These are phyloP conservation scores for Ogataea glucozyma DNA, from an alignment of 805 yeast genomes.

Conservation along the genomic window DNA sequence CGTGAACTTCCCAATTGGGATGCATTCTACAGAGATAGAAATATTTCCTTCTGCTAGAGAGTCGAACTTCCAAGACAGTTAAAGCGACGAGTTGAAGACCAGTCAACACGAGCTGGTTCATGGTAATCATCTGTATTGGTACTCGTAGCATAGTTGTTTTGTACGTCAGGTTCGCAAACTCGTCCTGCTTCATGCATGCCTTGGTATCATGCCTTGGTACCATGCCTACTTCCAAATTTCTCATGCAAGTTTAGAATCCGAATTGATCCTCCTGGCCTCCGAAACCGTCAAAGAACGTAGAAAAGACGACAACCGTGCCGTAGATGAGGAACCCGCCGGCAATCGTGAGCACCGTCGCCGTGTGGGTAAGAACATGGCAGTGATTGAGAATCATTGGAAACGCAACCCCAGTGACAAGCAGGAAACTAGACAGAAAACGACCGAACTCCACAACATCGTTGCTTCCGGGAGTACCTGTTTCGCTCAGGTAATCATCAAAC, in stretches of 20 bases:
- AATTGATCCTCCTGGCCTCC: slow-evolving; percentile 43
- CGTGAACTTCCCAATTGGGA: background rate
- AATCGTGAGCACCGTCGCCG: slow-evolving; percentile 76
- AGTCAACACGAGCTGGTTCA: too few species aligned
- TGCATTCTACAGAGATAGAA: background rate
- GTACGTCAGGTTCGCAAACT: too few species aligned
- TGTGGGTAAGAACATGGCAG: slow-evolving; percentile 63
- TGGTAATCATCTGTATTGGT: too few species aligned
- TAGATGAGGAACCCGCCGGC: slow-evolving; percentile 84
- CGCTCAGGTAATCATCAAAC: slow-evolving; percentile 64
- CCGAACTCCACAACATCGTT: slow-evolving; percentile 71
- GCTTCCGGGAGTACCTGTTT: slow-evolving; percentile 38
- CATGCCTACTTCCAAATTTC: background rate
- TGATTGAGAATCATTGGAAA: slow-evolving; percentile 80
- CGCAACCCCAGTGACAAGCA: slow-evolving; percentile 72
- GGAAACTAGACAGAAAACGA: slow-evolving; percentile 72
- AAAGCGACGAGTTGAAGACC: too few species aligned
- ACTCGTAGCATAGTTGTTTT: too few species aligned
- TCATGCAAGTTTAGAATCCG: slow-evolving; percentile 18
- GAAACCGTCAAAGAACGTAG: slow-evolving; percentile 67
- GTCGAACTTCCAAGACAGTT: too few species aligned
- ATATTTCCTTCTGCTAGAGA: too few species aligned
- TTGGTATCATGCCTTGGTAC: too few species aligned
- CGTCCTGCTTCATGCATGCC: too few species aligned
- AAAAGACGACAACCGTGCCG: slow-evolving; percentile 79